phyloP scores from a whole-genome alignment of 2,329 filamentous ascomycete genomes.

The Exophiala alcalophila region DNA sequence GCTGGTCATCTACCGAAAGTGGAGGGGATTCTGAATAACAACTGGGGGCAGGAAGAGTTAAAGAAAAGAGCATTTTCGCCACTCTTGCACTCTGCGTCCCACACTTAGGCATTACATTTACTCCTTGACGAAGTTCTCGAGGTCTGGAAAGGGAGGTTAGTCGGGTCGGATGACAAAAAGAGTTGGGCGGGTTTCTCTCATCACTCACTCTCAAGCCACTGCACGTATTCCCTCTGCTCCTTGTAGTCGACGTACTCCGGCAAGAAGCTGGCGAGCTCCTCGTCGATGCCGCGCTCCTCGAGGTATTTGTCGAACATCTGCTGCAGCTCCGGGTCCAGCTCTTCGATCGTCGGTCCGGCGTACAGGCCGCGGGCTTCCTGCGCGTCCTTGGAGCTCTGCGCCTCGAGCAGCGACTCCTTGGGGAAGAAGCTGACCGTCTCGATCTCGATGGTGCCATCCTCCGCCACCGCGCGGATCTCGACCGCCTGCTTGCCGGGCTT shows the following conservation, averaged over 20 bases:
- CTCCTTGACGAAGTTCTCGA: conserved; percentile 80
- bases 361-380: conserved; percentile 55
- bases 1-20: too few species aligned
- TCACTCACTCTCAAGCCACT: conserved; percentile 75
- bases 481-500: conserved; percentile 82
- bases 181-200: too few species aligned
- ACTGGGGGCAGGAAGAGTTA: too few species aligned
- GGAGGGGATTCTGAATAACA: too few species aligned
- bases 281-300: conserved; percentile 88
- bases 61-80: too few species aligned
- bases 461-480: conserved; percentile 78
- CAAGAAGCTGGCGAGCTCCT: conserved; percentile 81
- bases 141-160: conserved; percentile 48
- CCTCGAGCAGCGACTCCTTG: conserved; percentile 72
- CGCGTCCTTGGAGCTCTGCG: conserved; percentile 69
- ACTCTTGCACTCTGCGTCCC: too few species aligned
- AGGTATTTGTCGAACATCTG: conserved; percentile 88
- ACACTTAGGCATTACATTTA: conserved; percentile 46
- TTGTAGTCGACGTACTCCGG: conserved; percentile 97
- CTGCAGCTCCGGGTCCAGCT: conserved; percentile 94
- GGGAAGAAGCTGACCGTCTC: conserved; percentile 74
- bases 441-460: conserved; percentile 81
- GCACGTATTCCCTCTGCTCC: conserved; percentile 95
- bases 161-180: conserved; percentile 9
- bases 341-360: conserved; percentile 86